Evolutionary conservation across 73 alveolate genomes (phyloP).

Genomic region (Paramecium biaurelia): DNA sequence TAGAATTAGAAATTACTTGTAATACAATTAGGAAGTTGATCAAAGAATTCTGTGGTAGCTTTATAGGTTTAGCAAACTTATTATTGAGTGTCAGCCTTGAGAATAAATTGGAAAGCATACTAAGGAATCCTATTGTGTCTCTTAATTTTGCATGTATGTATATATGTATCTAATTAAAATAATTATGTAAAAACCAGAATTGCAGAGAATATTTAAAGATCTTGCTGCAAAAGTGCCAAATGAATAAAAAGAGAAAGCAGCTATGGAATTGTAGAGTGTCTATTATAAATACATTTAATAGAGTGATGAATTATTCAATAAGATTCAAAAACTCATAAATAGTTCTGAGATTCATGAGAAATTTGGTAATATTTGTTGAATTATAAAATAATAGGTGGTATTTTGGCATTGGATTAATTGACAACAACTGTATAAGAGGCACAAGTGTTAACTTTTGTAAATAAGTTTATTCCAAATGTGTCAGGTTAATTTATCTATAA

Average conservation of each 20-base stretch:
- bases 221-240: constrained; percentile 3
- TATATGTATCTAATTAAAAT: background rate
- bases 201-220: background rate
- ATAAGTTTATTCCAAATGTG: constrained; percentile 24
- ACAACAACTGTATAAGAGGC: constrained; percentile 31
- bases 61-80: background rate
- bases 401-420: constrained; percentile 40
- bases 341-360: constrained; percentile 14
- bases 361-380: background rate
- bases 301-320: constrained; percentile 5
- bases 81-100: background rate
- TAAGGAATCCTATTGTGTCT: background rate
- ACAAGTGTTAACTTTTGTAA: constrained; percentile 10
- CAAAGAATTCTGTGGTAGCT: background rate
- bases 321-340: background rate
- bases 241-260: constrained; percentile 52
- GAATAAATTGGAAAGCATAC: background rate
- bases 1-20: background rate
- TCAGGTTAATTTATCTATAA: background rate
- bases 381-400: background rate
- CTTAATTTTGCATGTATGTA: background rate
- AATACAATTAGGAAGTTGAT: background rate
- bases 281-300: constrained; percentile 3
- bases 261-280: background rate
- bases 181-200: constrained; percentile 36